Percentiles rank a stretch among this genome's conserved stretches.
phyloP scores from a whole-genome alignment of 129 eudicot genomes.

The Mikania micrantha region DNA sequence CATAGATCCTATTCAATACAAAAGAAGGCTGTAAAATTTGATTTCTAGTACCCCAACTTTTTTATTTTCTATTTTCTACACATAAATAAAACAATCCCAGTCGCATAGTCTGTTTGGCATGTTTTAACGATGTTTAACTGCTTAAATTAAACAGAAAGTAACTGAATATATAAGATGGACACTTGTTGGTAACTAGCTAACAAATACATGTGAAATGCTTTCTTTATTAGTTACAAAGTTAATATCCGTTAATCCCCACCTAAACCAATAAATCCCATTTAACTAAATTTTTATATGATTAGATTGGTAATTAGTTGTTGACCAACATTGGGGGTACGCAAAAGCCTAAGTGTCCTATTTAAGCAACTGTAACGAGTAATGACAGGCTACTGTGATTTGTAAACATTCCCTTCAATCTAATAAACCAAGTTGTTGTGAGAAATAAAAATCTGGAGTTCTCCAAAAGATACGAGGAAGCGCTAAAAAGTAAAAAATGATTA shows the following conservation, averaged over 20 bases:
- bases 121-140: background rate
- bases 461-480: background rate
- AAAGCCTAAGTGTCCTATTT: conserved; percentile 2
- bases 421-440: conserved; percentile 1
- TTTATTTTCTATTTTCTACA: background rate
- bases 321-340: background rate
- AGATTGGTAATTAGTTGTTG: background rate
- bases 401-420: conserved; percentile 12
- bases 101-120: background rate
- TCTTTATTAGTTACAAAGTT: conserved; percentile 12
- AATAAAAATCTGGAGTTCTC: conserved; percentile 9
- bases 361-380: background rate
- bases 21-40: conserved; percentile 6
- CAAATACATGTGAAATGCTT: background rate
- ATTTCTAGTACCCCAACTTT: background rate
- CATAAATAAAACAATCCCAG: background rate
- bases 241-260: background rate
- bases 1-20: background rate
- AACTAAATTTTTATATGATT: background rate
- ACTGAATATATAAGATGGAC: background rate
- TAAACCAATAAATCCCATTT: background rate
- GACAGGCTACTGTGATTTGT: background rate
- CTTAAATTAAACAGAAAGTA: background rate
- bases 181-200: background rate
- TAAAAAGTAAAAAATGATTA: conserved; percentile 9